Evolutionary conservation across 2,329 filamentous ascomycete species (phyloP), one percentile per base, ranked within the genome.

Genomic region (Apiospora marii): DNA sequence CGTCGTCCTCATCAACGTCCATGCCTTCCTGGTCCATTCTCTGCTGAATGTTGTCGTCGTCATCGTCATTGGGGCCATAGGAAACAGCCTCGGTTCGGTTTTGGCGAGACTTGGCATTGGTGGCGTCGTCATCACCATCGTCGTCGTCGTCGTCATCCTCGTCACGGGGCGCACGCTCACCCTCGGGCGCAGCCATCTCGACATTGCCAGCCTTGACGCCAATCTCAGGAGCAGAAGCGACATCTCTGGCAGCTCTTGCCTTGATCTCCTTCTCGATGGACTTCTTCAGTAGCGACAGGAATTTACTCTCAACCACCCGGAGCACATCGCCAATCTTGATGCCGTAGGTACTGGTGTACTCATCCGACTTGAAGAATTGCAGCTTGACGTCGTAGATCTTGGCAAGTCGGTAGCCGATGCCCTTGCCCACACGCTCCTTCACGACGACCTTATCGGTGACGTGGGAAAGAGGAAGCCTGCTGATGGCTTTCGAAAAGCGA

Each of bases 11-110:
- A 2, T 88, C 88, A 27, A 90, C 90, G 30, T 85, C 83, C 2
- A 87, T 86, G 2, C 86, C 87, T 70, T 92, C 90, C 44, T 85
- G 86, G 72, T 90, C 88, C 78, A 92, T 88, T 72, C 89, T 87
- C 70, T 86, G 85, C 77, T 92, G 91, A 71, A 97, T 91, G 48
- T 89, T 91, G 76, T 94, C 90, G 79, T 98, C 96, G 4, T 96
- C 96, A 6, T 98, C 95, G 79, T 98, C 96, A 67, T 97, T 97
- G 46, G 92, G 94, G 51, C 94, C 96, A 77, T 98, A 98, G 19
- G 94, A 96, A 2, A 96, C 92, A 43, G 92, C 93, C 82, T 98
- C 93, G 70, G 89, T 87, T 53, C 93, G 92, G 81, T 97, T 96
- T 67, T 91, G 90, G 77, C 89, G 90, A 79, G 91, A 88, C 84